Evolutionary conservation across 1,284 basidiomycete species (phyloP).

Genomic region (Sporisorium exsertum): DNA sequence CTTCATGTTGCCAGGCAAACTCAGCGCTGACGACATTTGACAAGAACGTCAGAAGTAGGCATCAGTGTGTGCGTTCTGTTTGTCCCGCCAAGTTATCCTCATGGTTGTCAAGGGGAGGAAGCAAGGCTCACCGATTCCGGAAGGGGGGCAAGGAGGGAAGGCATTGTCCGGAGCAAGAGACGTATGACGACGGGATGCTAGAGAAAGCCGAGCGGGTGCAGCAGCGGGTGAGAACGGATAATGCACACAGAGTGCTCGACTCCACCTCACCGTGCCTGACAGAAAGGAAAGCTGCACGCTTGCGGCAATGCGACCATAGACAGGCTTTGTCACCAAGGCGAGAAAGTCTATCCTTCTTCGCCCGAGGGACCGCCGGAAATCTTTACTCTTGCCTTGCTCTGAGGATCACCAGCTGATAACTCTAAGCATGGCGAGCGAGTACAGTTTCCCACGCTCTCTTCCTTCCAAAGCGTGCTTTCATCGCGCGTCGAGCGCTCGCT

Average conservation of each 20-base stretch:
- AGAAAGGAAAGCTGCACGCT: neutral
- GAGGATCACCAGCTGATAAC: neutral
- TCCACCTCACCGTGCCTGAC: neutral
- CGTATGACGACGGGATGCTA: slow-evolving; percentile 29
- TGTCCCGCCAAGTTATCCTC: slow-evolving; percentile 24
- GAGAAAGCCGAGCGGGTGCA: neutral
- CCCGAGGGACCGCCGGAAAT: slow-evolving; percentile 1
- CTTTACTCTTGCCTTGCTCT: neutral
- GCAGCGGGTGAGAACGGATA: neutral
- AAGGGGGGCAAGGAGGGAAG: neutral
- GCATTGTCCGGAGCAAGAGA: neutral
- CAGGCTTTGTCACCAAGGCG: too few relatives aligned
- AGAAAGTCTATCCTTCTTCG: neutral
- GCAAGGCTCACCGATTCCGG: neutral
- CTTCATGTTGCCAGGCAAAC: slow-evolving; percentile 21
- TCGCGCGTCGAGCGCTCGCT: neutral
- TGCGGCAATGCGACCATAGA: too few relatives aligned
- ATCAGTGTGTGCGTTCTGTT: slow-evolving; percentile 5
- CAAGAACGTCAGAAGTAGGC: neutral
- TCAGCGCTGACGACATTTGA: slow-evolving; percentile 3
- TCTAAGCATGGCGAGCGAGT: neutral
- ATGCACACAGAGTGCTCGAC: neutral
- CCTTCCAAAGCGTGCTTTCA: neutral
- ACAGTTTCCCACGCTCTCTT: slow-evolving; percentile 1
- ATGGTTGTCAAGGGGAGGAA: neutral